Percentiles rank a stretch among this genome's conserved stretches.
Evolutionary conservation across 129 eudicot genomes (phyloP).

Genomic region (Erigeron canadensis): DNA sequence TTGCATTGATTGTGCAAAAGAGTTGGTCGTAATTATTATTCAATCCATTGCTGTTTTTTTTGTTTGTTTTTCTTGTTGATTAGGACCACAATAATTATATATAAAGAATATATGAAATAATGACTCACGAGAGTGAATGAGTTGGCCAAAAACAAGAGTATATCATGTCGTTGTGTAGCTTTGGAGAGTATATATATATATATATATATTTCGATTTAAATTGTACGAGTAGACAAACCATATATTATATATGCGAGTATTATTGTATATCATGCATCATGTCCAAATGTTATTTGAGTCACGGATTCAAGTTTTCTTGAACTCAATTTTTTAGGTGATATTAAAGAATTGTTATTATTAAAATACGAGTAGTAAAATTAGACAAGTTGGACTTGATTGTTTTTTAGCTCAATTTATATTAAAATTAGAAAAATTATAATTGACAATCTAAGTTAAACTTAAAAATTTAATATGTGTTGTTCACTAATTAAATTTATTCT

Average conservation of each 20-base stretch:
- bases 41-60: conserved; percentile 27
- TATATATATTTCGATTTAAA: no score
- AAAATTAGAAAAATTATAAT: no score
- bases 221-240: no score
- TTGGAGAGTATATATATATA: background rate
- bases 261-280: no score
- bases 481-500: no score
- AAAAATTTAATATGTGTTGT: no score
- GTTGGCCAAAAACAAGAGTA: conserved; percentile 36
- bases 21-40: background rate
- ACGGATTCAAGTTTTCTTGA: conserved; percentile 32
- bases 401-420: no score
- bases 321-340: background rate
- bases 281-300: conserved; percentile 20
- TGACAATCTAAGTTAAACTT: no score
- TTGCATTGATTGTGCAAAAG: conserved; percentile 49
- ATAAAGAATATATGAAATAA: conserved; percentile 1
- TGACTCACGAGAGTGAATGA: conserved; percentile 29
- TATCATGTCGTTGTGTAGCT: conserved; percentile 17
- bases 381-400: conserved; percentile 28
- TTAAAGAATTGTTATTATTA: background rate
- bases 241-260: no score
- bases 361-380: background rate
- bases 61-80: conserved; percentile 1
- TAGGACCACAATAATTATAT: conserved; percentile 36